Conservation (phyloP, 179 eudicot genomes). For the Silene noctiflora region DNA sequence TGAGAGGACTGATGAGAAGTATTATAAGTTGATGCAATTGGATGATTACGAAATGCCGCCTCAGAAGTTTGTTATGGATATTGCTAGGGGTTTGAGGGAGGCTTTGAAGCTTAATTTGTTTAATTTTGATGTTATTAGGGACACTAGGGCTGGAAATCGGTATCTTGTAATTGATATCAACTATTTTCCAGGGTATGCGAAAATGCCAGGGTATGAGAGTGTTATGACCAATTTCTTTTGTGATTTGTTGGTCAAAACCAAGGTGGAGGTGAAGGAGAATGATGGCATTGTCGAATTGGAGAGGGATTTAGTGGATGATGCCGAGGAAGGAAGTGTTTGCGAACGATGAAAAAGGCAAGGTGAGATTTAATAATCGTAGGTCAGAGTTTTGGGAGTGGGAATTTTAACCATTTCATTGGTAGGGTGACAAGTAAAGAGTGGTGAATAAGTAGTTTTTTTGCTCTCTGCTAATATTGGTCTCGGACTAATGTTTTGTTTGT, state of each 20-base stretch:
- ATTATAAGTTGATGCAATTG: conserved; percentile 44
- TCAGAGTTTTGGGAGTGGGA: conserved; percentile 13
- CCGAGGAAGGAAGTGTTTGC: conserved; percentile 6
- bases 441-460: conserved; percentile 33
- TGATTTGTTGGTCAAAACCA: conserved; percentile 24
- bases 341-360: conserved; percentile 15
- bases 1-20: conserved; percentile 41
- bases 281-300: conserved; percentile 9
- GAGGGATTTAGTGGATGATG: conserved; percentile 14
- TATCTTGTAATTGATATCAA: conserved; percentile 50
- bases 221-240: conserved; percentile 40
- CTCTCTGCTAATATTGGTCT: not conserved
- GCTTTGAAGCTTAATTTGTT: conserved; percentile 40
- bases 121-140: conserved; percentile 47
- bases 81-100: conserved; percentile 41
- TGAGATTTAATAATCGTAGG: conserved; percentile 17
- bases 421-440: conserved; percentile 30
- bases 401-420: conserved; percentile 27
- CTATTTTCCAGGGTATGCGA: conserved; percentile 47
- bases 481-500: conserved; percentile 15
- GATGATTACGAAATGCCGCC: conserved; percentile 55
- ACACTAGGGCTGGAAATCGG: conserved; percentile 39
- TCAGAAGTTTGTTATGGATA: conserved; percentile 30
- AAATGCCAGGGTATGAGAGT: conserved; percentile 42
- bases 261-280: not conserved